A percentile compares a stretch with the other conserved stretches of the same genome.
phyloP scores from a whole-genome alignment of 2,329 filamentous ascomycete species.

The Beauveria pseudobassiana region DNA sequence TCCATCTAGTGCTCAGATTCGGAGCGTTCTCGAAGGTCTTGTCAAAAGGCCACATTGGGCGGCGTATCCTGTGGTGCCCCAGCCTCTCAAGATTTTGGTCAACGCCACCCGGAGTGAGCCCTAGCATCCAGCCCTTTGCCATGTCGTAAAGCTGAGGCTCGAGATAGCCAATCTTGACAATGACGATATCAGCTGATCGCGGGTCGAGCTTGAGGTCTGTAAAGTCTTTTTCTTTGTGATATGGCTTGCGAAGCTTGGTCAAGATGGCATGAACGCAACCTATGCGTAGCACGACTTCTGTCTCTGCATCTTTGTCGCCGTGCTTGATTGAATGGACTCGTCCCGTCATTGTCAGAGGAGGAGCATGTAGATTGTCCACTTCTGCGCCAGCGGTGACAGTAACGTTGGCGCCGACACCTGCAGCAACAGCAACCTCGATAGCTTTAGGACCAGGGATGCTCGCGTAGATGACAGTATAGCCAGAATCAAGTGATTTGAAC shows the following conservation, averaged over 20 bases:
- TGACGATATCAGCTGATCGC: constrained; percentile 39
- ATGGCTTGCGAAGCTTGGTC: constrained; percentile 45
- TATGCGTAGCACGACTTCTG: constrained; percentile 42
- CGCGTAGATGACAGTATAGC: constrained; percentile 42
- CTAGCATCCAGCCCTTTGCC: constrained; percentile 47
- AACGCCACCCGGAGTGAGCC: constrained; percentile 44
- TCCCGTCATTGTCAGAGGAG: constrained; percentile 43
- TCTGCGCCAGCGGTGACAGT: constrained; percentile 45
- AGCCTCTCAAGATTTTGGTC: constrained; percentile 43
- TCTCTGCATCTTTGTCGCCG: constrained; percentile 39
- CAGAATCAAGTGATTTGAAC: constrained; percentile 27
- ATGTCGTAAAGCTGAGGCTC: constrained; percentile 48
- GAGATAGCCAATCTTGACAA: constrained; percentile 50
- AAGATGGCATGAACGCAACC: constrained; percentile 44
- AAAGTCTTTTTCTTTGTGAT: constrained; percentile 46
- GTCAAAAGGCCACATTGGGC: constrained; percentile 36
- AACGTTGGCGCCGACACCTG: constrained; percentile 38
- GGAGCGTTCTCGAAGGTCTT: constrained; percentile 15
- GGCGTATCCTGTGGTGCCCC: constrained; percentile 38
- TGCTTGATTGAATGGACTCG: constrained; percentile 41
- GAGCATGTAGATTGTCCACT: constrained; percentile 39
- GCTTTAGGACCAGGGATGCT: constrained; percentile 42
- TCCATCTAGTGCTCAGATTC: constrained; percentile 17
- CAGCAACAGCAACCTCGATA: constrained; percentile 31
- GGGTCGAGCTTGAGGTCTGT: constrained; percentile 38